phyloP scores from a whole-genome alignment of 768 basidiomycete species.

The Austroboletus eburneus region DNA sequence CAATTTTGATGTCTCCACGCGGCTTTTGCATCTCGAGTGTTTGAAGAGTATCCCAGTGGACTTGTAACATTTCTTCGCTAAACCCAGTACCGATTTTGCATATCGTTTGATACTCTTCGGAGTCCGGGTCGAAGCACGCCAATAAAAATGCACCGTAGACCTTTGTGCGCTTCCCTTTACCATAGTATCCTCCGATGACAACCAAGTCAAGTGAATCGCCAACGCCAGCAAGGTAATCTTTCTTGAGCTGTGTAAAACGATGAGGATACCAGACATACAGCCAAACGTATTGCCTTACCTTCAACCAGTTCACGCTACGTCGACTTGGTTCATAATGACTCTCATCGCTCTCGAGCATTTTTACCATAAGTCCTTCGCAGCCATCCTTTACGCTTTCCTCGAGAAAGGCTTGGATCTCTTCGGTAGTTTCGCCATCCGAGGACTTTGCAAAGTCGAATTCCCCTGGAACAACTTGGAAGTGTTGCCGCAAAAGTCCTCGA shows the following conservation, averaged over 20 bases:
- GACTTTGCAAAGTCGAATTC: constrained; percentile 94
- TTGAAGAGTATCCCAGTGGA: constrained; percentile 77
- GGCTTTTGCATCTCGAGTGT: constrained; percentile 68
- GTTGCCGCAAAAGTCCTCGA: constrained; percentile 66
- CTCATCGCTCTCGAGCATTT: constrained; percentile 91
- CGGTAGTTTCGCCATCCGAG: constrained; percentile 82
- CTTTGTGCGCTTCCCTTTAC: constrained; percentile 95
- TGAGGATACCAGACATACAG: constrained; percentile 1
- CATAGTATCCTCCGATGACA: constrained; percentile 96
- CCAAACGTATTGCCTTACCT: constrained; percentile 48
- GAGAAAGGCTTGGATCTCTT: constrained; percentile 92
- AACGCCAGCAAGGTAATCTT: constrained; percentile 94
- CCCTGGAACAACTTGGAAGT: constrained; percentile 78
- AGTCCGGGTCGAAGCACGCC: constrained; percentile 93
- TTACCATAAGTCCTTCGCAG: constrained; percentile 99
- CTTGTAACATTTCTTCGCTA: constrained; percentile 82
- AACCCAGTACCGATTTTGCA: constrained; percentile 99
- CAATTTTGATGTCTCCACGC: constrained; percentile 81
- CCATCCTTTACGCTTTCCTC: constrained; percentile 98
- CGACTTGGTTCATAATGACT: constrained; percentile 95
- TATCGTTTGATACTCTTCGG: constrained; percentile 93
- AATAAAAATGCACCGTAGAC: constrained; percentile 98
- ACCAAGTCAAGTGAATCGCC: constrained; percentile 97
- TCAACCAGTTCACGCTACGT: constrained; percentile 96
- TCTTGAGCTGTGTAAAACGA: constrained; percentile 70